Conservation (phyloP, 352 stramenopile genomes). For the Thraustochytrium striatum region DNA sequence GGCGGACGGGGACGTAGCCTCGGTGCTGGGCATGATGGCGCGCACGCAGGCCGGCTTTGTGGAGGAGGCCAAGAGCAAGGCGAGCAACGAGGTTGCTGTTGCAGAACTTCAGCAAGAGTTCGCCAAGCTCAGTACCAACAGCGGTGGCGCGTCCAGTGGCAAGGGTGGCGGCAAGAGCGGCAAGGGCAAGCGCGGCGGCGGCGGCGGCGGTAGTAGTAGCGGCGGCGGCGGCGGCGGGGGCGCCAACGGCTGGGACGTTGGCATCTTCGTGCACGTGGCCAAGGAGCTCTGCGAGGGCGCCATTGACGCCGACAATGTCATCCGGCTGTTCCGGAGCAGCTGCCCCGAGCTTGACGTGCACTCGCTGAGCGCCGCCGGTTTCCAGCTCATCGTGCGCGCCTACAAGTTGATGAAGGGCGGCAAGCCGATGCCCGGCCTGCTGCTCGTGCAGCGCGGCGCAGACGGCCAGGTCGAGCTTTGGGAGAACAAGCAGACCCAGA, state of each 20-base stretch:
- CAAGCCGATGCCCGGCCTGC: conserved; percentile 2
- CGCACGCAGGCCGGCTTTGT: conserved; percentile 29
- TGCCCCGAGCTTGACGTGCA: neutral
- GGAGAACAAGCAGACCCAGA: conserved; percentile 33
- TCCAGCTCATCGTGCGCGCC: conserved; percentile 31
- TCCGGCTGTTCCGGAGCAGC: neutral
- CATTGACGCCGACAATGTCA: conserved; percentile 5
- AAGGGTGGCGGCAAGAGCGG: too few species aligned
- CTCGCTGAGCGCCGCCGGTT: conserved; percentile 6
- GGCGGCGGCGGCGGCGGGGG: neutral
- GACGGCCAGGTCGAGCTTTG: conserved; percentile 18
- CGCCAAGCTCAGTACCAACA: neutral
- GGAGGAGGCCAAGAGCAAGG: neutral
- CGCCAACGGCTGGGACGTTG: conserved; percentile 7
- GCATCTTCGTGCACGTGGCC: conserved; percentile 25
- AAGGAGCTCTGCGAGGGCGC: conserved; percentile 33
- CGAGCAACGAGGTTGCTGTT: neutral
- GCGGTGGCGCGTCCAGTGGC: too few species aligned
- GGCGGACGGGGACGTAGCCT: neutral
- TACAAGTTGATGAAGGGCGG: conserved; percentile 45
- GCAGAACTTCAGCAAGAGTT: conserved; percentile 9
- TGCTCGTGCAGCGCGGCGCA: neutral
- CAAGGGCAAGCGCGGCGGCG: neutral
- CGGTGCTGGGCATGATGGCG: conserved; percentile 47
- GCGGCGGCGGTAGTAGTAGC: too few species aligned